phyloP scores from a whole-genome alignment of 2,329 filamentous ascomycete species.

The Zasmidium angulare region DNA sequence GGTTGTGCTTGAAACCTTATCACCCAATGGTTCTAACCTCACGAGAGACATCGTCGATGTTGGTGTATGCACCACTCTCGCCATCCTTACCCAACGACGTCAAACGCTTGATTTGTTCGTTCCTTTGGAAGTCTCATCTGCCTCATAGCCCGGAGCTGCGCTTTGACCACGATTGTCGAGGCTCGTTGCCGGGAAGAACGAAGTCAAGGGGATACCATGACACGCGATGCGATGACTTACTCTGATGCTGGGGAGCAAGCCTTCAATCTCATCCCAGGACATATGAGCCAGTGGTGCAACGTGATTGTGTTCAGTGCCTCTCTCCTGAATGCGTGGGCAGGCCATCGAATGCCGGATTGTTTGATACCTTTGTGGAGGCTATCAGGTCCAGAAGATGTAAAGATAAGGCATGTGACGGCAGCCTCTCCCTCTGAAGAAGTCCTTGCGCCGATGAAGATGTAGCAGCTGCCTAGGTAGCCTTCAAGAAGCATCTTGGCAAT shows the following conservation, averaged over 20 bases:
- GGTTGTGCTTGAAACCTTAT: too few relatives aligned
- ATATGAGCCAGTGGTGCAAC: slow-evolving; percentile 10
- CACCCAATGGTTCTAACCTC: slow-evolving; percentile 16
- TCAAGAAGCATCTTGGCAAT: slow-evolving; percentile 53
- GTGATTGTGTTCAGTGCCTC: slow-evolving; percentile 18
- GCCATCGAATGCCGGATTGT: slow-evolving; percentile 10
- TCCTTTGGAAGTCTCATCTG: slow-evolving; percentile 14
- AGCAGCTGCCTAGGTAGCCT: slow-evolving; percentile 49
- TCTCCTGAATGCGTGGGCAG: slow-evolving; percentile 15
- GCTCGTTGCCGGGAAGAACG: slow-evolving; percentile 4
- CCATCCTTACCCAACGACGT: slow-evolving; percentile 15
- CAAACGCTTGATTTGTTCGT: slow-evolving; percentile 15
- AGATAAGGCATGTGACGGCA: slow-evolving; percentile 39
- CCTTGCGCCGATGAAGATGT: slow-evolving; percentile 57
- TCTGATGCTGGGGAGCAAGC: slow-evolving; percentile 14
- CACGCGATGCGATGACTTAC: slow-evolving; percentile 10
- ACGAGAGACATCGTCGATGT: slow-evolving; percentile 14
- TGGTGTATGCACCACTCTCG: slow-evolving; percentile 12
- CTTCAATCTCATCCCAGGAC: slow-evolving; percentile 14
- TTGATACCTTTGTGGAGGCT: slow-evolving; percentile 2
- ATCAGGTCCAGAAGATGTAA: slow-evolving; percentile 9
- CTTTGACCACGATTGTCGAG: slow-evolving; percentile 14
- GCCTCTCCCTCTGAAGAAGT: slow-evolving; percentile 51
- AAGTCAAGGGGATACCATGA: too few relatives aligned
- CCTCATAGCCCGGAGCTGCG: not conserved